Percentiles rank a stretch among this genome's conserved stretches.
These are phyloP conservation scores for Pouteria glomerata DNA, from an alignment of 148 eudicot species.

Conservation along the genomic window DNA sequence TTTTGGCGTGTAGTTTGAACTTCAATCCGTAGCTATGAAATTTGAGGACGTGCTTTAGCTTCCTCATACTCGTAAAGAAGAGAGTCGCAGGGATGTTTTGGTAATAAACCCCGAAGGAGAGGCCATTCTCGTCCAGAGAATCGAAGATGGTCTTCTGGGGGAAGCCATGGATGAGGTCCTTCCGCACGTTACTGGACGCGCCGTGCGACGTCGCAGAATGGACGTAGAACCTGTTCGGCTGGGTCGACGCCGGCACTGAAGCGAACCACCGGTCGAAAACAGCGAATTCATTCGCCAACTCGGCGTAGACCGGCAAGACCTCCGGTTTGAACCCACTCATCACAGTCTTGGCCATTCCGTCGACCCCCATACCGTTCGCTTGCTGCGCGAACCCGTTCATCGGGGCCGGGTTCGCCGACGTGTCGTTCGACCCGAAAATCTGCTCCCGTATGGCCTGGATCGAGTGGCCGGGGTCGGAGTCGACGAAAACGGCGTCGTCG, in stretches of 20 bases:
- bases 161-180: constrained; percentile 74
- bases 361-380: constrained; percentile 48
- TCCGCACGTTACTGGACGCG: constrained; percentile 82
- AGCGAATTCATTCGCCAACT: constrained; percentile 75
- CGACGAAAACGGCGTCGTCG: constrained; percentile 59
- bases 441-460: constrained; percentile 91
- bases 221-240: constrained; percentile 92
- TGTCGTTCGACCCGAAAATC: constrained; percentile 60
- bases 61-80: constrained; percentile 71
- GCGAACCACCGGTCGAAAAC: constrained; percentile 96
- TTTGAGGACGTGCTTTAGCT: constrained; percentile 49
- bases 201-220: constrained; percentile 97
- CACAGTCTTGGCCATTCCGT: constrained; percentile 46
- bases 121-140: constrained; percentile 76
- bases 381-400: constrained; percentile 96
- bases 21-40: constrained; percentile 57
- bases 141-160: constrained; percentile 91
- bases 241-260: constrained; percentile 96
- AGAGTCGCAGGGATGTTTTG: constrained; percentile 93
- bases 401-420: constrained; percentile 64
- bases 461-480: constrained; percentile 94
- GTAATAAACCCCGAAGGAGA: constrained; percentile 82
- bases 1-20: constrained; percentile 59
- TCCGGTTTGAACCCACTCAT: constrained; percentile 89
- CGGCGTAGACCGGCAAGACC: constrained; percentile 59